Evolutionary conservation across 106 monocot species (phyloP), one percentile per base, ranked within the genome.

Genomic region (Dendrobium huoshanense): DNA sequence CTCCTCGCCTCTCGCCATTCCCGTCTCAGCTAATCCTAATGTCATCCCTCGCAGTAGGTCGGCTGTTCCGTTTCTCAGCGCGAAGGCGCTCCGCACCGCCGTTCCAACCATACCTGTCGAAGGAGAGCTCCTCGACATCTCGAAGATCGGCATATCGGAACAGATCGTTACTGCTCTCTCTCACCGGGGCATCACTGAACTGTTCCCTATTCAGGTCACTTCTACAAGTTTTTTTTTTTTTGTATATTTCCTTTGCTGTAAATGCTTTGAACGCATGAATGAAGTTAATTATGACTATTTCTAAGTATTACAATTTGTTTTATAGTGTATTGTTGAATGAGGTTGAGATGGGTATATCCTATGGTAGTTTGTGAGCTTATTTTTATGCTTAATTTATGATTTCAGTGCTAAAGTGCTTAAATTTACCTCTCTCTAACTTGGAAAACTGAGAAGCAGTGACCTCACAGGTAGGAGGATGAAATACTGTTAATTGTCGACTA

Each of bases 121-220:
- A 0, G 55, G 54, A 25, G 80, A 81, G 13, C 78, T 73, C 9
- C 80, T 87, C 17, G 83, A 87, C 2, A 87, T 87, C 56, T 83
- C 87, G 37, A 83, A 83, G 83, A 83, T 87, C 7, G 87, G 87
- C 16, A 87, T 87, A 27, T 88, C 87, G n/a, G 87, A 87, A 2
- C 84, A 87, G 75, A 87, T 87, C 31, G 87, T 87, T 19, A 81
- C 84, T 27, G 81, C 87, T 4, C 82, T 87, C 18, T 84, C 87
- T 37, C 84, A 81, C 79, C 79, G 87, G 6, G 87, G 87, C 8
- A 87, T 87, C 76, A 87, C 87, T 33, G 67, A 87, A 55, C 84
- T 87, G 27, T 87, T 87, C 77, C 87, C 87, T n/a, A 87, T 87
- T 81, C 84, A 87, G 84, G 87, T 87, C 29, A 9, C 40, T 20